A percentile compares a stretch with the other conserved stretches of the same genome.
These are phyloP conservation scores for Nelumbo lutea DNA, from an alignment of 164 flowering plant species.

Conservation along the genomic window DNA sequence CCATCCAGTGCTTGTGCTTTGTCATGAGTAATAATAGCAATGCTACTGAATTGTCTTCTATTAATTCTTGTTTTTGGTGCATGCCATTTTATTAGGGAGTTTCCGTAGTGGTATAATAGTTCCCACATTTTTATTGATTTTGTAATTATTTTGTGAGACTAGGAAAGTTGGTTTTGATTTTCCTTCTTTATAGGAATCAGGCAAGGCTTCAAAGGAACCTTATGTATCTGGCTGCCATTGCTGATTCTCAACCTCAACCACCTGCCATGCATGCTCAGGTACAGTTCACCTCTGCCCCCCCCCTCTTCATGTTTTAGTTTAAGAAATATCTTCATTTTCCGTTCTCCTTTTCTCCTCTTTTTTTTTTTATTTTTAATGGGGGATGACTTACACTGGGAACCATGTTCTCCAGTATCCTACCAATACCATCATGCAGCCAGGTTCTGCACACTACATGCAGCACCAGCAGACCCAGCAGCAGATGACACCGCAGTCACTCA, in stretches of 20 bases:
- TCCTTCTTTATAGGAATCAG: constrained; percentile 53
- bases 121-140: no score
- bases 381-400: neutral
- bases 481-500: constrained; percentile 67
- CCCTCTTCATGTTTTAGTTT: no score
- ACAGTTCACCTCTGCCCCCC: neutral
- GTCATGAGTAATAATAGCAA: no score
- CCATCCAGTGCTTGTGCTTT: no score
- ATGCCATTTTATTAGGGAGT: no score
- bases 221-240: constrained; percentile 95
- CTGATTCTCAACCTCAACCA: constrained; percentile 93
- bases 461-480: constrained; percentile 71
- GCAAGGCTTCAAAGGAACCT: constrained; percentile 81
- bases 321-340: neutral
- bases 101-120: no score
- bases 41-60: no score
- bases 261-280: constrained; percentile 83
- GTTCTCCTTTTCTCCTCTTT: neutral
- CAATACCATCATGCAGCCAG: constrained; percentile 56
- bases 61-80: no score
- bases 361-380: no score
- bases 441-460: constrained; percentile 60
- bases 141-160: neutral
- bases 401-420: constrained; percentile 39
- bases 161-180: neutral